Percentiles rank a stretch among this genome's conserved stretches.
Conservation (phyloP, 805 yeast genomes). For the Candida berthetii region DNA sequence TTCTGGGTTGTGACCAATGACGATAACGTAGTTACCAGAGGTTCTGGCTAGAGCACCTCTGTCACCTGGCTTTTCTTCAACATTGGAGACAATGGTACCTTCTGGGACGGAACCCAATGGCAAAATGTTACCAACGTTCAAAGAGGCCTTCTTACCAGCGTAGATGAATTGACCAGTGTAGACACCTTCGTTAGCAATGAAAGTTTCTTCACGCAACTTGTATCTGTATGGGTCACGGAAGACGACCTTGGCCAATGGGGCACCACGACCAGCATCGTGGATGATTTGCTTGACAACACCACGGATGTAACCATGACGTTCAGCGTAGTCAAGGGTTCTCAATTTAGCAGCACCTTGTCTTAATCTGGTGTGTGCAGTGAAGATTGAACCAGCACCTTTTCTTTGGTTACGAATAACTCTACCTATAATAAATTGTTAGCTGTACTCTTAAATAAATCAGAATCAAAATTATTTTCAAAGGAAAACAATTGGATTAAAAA, state of each 20-base stretch:
- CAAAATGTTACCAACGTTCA: constrained; percentile 94
- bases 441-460: too few species aligned
- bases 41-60: constrained; percentile 99
- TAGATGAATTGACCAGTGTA: constrained; percentile 99
- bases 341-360: constrained; percentile 99
- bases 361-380: constrained; percentile 99
- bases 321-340: constrained; percentile 98
- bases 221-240: constrained; percentile 99
- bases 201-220: constrained; percentile 96
- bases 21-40: constrained; percentile 98
- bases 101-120: constrained; percentile 98
- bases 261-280: constrained; percentile 99
- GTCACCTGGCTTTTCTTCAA: constrained; percentile 98
- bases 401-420: constrained; percentile 99
- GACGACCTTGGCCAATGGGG: constrained; percentile 97
- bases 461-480: too few species aligned
- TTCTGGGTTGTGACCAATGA: constrained; percentile 98
- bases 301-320: constrained; percentile 99
- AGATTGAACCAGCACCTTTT: constrained; percentile 99
- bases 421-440: constrained; percentile 45
- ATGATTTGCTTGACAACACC: constrained; percentile 98
- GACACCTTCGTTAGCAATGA: constrained; percentile 99
- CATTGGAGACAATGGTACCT: constrained; percentile 98
- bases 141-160: constrained; percentile 98
- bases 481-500: too few species aligned